Base-by-base conservation (phyloP, 495 filamentous ascomycete genomes). In the Daldinia grandis region DNA sequence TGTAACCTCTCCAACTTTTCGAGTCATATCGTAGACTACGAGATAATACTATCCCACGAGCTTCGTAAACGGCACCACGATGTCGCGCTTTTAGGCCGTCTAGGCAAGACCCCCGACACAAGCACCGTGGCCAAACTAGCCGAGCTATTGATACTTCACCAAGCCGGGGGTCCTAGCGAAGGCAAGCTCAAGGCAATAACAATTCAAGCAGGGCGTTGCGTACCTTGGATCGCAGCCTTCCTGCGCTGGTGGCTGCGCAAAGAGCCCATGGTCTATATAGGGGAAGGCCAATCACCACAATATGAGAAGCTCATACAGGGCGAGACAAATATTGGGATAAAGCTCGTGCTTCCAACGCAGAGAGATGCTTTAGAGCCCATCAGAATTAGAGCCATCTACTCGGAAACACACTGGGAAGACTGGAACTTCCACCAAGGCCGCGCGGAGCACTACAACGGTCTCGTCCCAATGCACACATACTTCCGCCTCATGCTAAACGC, bases 161-260 rank as follows among this genome's bases (percentile, higher is more conserved):
- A 38, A 19, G 0, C 21, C 5, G 40, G n/a, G 1, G 42, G 15
- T 9, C 6, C 24, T 15, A 15, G 6, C 0, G 33, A 37, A 1
- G 15, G 12, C 54, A 58, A 44, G 24, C 35, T 15, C 8, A 19
- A 37, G 21, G 54, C 54, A 10, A 14, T 69, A 25, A 42, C 54
- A 3, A 31, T 69, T 3, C n/a, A 40, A 10, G 55, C 60, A 0
- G 42, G 60, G 2, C 27, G 44, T 5, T 69, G 60, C 28, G 60
- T 30, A 7, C 66, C 66, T 12, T 69, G 66, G 66, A 59, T 69
- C 35, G 66, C 47, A 3, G 66, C 66, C 4, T 60, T 69, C 25
- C 5, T 69, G 0, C 60, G 15, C 19, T 69, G 66, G 66, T 69
- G 59, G 66, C 6, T 50, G 4, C 31, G 35, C 21, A 47, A 51